Evolutionary conservation across 257 asterid species (phyloP).

Genomic region (Solanum lycopersicoides): DNA sequence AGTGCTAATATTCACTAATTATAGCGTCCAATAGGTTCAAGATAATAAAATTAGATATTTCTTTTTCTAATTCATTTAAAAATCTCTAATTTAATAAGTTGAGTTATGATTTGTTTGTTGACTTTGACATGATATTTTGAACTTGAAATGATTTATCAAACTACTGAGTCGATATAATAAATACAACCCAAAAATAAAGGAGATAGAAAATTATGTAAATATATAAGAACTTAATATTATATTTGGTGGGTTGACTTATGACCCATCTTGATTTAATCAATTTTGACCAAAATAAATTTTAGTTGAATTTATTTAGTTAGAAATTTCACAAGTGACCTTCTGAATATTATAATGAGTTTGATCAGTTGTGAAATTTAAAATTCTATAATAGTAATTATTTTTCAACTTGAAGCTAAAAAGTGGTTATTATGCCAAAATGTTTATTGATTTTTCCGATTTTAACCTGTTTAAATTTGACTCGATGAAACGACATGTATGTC

Average conservation of each 20-base stretch:
- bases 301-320: too few relatives aligned
- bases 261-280: not conserved
- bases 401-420: not conserved
- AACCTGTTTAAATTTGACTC: not conserved
- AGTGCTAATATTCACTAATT: not conserved
- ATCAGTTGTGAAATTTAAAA: not conserved
- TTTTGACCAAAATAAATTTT: not conserved
- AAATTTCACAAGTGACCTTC: not conserved
- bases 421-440: not conserved
- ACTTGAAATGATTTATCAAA: not conserved
- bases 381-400: not conserved
- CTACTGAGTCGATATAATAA: not conserved
- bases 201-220: not conserved
- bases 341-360: not conserved
- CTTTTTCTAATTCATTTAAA: not conserved
- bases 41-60: rapidly evolving
- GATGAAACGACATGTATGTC: not conserved
- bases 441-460: not conserved
- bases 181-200: not conserved
- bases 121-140: not conserved
- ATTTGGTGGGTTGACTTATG: not conserved
- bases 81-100: not conserved
- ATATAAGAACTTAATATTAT: not conserved
- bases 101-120: not conserved
- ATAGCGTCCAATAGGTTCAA: not conserved